Evolutionary conservation across 129 eudicot genomes (phyloP), one percentile per base, ranked within the genome.

Genomic region (Centrapalus pauciflorus): DNA sequence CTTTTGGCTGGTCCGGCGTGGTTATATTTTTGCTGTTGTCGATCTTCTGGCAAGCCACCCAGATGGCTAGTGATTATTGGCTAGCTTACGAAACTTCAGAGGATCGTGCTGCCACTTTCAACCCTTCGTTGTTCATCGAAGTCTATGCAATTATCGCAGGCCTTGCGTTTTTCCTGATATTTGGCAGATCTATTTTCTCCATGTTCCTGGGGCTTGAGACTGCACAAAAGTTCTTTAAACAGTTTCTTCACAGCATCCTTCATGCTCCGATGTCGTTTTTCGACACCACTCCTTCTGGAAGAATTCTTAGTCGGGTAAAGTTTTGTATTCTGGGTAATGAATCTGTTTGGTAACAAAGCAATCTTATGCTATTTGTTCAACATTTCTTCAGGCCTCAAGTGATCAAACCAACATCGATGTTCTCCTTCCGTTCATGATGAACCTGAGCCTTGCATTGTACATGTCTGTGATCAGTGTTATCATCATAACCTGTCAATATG

Each of bases 181-280:
- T 52, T 7, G 21, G 70, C 0, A 85, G 96, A 65, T 25, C 70
- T 3, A 0, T 78, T 33, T 56, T 80, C 21, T 58, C 63, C 12
- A 62, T 83, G 55, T 45, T 69, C 55, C 7, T 89, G 56, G 89
- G 93, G 7, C 83, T 89, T 4, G 72, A 67, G 8, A 83, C 96
- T 3, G 72, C 93, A 13, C 93, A 83, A 11, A 78, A 69, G 21
- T 85, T 82, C 78, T 89, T 89, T 43, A 61, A 37, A 9, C 87
- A 83, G 29, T 78, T 89, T 41, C 71, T 89, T 9, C 28, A 55
- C 37, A 70, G 89, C 46, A 72, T 83, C 29, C 67, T 85, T 52
- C 96, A 81, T 73, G 96, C 96, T 73, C 96, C 96, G 0, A 89
- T 89, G 92, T 85, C 87, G 23, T 89, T 89, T 76, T 89, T 85